Base-by-base conservation (phyloP, 164 flowering plant species). In the Tetracentron sinense region DNA sequence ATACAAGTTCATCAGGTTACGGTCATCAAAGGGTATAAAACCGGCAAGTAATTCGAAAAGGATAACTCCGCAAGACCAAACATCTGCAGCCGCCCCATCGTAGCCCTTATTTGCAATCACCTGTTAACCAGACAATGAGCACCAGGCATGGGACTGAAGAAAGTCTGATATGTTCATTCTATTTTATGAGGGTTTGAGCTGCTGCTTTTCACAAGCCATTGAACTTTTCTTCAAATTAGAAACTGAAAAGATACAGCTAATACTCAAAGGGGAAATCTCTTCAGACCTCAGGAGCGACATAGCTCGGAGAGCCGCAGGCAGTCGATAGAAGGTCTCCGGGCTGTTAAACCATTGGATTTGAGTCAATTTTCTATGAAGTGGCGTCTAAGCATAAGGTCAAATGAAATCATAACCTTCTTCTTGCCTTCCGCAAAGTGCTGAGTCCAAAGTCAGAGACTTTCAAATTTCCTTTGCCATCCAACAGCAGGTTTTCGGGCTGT, bases 391-490 rank as follows among this genome's bases (percentile, higher is more conserved):
- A 4, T 15, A 58, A 8, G 16, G n/a, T 17, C 17, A 55, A 29
- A 3, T n/a, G 14, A 35, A 58, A 58, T 5, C 6, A 10, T 26
- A 26, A 44, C 11, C 27, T 16, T 44, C n/a, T 62, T 33, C 31
- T 46, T 61, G 85, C 92, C 87, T 85, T 85, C 7, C 60, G 68
- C 61, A 82, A 61, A 26, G 81, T 81, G 53, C 97, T 88, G 67
- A 90, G 82, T 61, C 97, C 98, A 49, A 93, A 90, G 69, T 93
- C 97, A 0, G 94, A 84, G 25, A 90, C 79, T 70, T 88, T 93
- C 26, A 90, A 78, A 62, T 84, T 82, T 48, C 91, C 98, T 69
- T 72, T 76, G 48, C 77, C 27, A 60, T 88, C 96, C 63, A 93
- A 44, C 7, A 93, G 87, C 64, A 93, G 79, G 71, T 90, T 93